These are phyloP conservation scores for Patellifolia procumbens DNA, from an alignment of 179 eudicot species.

Conservation along the genomic window DNA sequence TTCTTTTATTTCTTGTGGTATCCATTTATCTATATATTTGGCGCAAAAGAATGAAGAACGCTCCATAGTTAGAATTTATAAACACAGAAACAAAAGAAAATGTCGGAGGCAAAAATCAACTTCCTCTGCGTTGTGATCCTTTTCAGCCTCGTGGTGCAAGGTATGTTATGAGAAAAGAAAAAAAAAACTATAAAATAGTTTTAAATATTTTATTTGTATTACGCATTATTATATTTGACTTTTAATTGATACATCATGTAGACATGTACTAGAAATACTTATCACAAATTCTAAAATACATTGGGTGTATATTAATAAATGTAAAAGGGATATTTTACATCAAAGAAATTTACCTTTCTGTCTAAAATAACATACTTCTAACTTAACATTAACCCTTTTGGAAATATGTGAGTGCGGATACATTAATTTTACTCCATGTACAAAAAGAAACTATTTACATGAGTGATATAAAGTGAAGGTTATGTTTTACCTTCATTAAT, in stretches of 20 bases:
- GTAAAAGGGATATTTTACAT: no score
- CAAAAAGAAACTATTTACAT: no score
- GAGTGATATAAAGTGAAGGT: no score
- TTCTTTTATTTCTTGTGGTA: not conserved
- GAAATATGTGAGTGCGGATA: no score
- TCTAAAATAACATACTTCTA: no score
- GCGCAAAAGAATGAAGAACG: not conserved
- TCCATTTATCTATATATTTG: not conserved
- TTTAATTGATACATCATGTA: not conserved
- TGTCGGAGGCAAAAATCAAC: not conserved
- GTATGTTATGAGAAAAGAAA: constrained; percentile 6
- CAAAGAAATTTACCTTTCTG: no score
- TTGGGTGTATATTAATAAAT: no score
- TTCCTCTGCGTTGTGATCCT: constrained; percentile 16
- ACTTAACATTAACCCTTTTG: no score
- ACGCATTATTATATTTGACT: not conserved
- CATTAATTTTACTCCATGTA: no score
- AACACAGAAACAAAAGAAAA: not conserved
- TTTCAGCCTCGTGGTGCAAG: constrained; percentile 21
- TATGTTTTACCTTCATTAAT: no score
- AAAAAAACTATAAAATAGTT: not conserved
- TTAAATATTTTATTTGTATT: not conserved
- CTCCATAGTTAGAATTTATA: not conserved
- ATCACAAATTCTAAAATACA: no score
- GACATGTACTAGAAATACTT: no score